These are phyloP conservation scores for Irpex rosettiformis DNA, from an alignment of 1,284 basidiomycete species.

Conservation along the genomic window DNA sequence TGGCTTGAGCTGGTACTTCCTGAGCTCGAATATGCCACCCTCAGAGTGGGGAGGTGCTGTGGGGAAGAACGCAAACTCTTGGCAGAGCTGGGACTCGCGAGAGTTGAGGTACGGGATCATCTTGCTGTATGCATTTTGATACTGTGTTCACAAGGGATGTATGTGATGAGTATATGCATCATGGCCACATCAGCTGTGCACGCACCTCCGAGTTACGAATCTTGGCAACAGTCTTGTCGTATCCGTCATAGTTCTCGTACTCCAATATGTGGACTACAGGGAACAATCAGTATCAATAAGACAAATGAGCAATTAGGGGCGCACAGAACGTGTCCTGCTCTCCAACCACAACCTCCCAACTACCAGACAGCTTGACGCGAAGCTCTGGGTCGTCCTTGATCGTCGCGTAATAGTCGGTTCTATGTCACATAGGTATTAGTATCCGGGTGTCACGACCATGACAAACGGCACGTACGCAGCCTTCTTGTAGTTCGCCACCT, in stretches of 20 bases:
- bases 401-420: slow-evolving; percentile 78
- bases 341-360: slow-evolving; percentile 87
- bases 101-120: slow-evolving; percentile 74
- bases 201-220: slow-evolving; percentile 60
- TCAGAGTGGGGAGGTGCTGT: slow-evolving; percentile 81
- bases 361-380: slow-evolving; percentile 84
- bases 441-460: slow-evolving; percentile 1
- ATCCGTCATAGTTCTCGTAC: slow-evolving; percentile 87
- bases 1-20: slow-evolving; percentile 81
- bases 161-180: not conserved
- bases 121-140: slow-evolving; percentile 55
- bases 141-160: slow-evolving; percentile 36
- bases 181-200: not conserved
- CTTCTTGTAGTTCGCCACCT: slow-evolving; percentile 77
- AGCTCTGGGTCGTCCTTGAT: slow-evolving; percentile 71
- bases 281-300: not conserved
- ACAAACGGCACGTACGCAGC: slow-evolving; percentile 65
- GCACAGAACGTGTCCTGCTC: slow-evolving; percentile 80
- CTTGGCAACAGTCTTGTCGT: slow-evolving; percentile 65
- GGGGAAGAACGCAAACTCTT: slow-evolving; percentile 94
- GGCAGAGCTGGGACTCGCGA: slow-evolving; percentile 75
- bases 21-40: slow-evolving; percentile 90
- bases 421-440: slow-evolving; percentile 28
- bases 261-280: slow-evolving; percentile 72
- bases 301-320: slow-evolving; percentile 21